A percentile compares a stretch with the other conserved stretches of the same genome.
Evolutionary conservation across 345 rosid species (phyloP).

Genomic region (Lepidium didymum): DNA sequence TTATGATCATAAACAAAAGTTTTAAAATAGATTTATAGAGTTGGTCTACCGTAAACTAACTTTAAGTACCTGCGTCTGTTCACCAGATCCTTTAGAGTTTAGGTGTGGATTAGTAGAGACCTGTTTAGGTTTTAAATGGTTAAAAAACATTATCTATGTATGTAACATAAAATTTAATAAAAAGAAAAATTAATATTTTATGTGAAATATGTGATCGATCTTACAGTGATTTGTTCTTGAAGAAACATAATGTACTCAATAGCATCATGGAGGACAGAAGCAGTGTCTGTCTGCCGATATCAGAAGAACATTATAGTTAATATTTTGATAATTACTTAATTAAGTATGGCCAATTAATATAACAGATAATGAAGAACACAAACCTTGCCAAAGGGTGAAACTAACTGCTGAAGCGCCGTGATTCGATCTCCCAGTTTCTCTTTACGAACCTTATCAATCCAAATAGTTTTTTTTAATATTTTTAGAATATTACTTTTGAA

Average conservation of each 20-base stretch:
- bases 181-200: background rate
- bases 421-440: constrained; percentile 97
- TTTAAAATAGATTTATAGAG: background rate
- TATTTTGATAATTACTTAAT: background rate
- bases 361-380: constrained; percentile 10
- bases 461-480: background rate
- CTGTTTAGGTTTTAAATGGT: constrained; percentile 18
- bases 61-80: constrained; percentile 60
- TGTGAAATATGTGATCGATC: background rate
- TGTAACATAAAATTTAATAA: background rate
- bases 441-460: constrained; percentile 58
- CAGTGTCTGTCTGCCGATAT: constrained; percentile 83
- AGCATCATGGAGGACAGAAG: constrained; percentile 92
- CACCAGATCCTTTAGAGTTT: constrained; percentile 51
- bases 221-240: constrained; percentile 70
- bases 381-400: constrained; percentile 98
- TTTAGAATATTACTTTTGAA: background rate
- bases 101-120: constrained; percentile 51
- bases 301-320: background rate
- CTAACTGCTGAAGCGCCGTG: constrained; percentile 93
- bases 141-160: background rate
- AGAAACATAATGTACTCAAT: constrained; percentile 73
- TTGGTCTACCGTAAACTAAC: background rate
- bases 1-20: background rate
- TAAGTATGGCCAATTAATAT: background rate